phyloP scores from a whole-genome alignment of 1,139 yeast species.

The Kodamaea derodonti region DNA sequence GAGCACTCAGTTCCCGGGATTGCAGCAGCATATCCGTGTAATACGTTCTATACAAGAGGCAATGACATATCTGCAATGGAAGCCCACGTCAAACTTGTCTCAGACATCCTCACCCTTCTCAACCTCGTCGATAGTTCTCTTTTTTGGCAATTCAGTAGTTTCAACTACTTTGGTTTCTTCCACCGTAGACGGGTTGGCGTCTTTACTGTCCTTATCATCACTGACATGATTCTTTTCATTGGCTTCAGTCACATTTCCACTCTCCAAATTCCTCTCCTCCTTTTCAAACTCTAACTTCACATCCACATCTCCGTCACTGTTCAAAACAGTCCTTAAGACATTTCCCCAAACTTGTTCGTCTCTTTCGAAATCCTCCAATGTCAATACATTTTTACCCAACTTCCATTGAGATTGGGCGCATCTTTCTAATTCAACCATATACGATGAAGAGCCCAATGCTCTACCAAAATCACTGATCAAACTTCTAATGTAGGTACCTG shows the following conservation, averaged over 20 bases:
- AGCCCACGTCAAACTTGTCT: too few relatives aligned
- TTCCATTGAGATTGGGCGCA: constrained; percentile 80
- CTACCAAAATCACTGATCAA: constrained; percentile 85
- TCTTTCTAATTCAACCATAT: constrained; percentile 83
- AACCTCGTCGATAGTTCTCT: constrained; percentile 25
- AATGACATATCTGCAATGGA: too few relatives aligned
- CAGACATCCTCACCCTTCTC: too few relatives aligned
- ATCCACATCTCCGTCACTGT: constrained; percentile 28
- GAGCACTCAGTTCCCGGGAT: too few relatives aligned
- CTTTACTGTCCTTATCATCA: constrained; percentile 4
- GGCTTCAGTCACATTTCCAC: too few relatives aligned
- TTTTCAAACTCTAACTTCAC: constrained; percentile 21
- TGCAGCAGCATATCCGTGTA: too few relatives aligned
- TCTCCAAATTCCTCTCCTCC: too few relatives aligned
- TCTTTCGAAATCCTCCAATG: constrained; percentile 57
- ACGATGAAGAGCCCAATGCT: constrained; percentile 75
- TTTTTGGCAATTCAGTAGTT: constrained; percentile 10
- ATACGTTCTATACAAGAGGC: too few relatives aligned
- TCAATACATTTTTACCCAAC: constrained; percentile 66
- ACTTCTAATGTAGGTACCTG: constrained; percentile 94
- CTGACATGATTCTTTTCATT: constrained; percentile 3
- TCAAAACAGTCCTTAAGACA: constrained; percentile 51
- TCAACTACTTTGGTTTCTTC: constrained; percentile 4
- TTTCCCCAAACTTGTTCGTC: constrained; percentile 66
- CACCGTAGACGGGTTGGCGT: too few relatives aligned